Percentiles rank a stretch among this genome's conserved stretches.
phyloP scores from a whole-genome alignment of 345 rosid species.

The Raphanus sativus region DNA sequence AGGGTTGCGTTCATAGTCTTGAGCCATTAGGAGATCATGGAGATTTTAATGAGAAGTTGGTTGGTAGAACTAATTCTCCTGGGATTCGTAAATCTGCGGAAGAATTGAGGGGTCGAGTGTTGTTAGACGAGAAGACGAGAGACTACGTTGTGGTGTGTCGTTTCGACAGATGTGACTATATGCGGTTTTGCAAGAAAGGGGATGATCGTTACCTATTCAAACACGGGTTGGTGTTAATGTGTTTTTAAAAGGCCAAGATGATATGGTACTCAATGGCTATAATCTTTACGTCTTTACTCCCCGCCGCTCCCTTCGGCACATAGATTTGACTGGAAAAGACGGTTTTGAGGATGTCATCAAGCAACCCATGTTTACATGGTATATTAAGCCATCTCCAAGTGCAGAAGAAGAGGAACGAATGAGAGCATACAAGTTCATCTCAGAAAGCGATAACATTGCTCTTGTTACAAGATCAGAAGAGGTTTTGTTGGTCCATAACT shows the following conservation, averaged over 20 bases:
- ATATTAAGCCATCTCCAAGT: too few species aligned
- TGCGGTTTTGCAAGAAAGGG: constrained; percentile 11
- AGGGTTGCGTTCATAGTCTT: not conserved
- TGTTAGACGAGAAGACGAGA: not conserved
- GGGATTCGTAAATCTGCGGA: not conserved
- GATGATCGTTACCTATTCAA: constrained; percentile 10
- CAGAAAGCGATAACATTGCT: not conserved
- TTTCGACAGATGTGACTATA: not conserved
- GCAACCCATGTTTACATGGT: not conserved
- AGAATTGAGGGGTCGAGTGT: not conserved
- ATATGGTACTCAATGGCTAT: not conserved
- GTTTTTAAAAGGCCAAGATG: not conserved
- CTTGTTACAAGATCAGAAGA: not conserved
- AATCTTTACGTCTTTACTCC: not conserved
- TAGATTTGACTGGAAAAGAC: not conserved
- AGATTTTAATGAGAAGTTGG: not conserved
- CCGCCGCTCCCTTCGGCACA: not conserved
- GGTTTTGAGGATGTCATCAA: not conserved
- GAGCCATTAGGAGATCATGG: not conserved
- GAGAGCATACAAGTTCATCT: not conserved
- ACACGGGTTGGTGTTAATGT: not conserved
- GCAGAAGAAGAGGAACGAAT: not conserved
- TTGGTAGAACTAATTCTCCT: not conserved
- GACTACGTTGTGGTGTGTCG: constrained; percentile 6
- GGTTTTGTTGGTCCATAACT: not conserved